Base-by-base conservation (phyloP, 2,329 filamentous ascomycete genomes). In the Trichophaea hybrida region DNA sequence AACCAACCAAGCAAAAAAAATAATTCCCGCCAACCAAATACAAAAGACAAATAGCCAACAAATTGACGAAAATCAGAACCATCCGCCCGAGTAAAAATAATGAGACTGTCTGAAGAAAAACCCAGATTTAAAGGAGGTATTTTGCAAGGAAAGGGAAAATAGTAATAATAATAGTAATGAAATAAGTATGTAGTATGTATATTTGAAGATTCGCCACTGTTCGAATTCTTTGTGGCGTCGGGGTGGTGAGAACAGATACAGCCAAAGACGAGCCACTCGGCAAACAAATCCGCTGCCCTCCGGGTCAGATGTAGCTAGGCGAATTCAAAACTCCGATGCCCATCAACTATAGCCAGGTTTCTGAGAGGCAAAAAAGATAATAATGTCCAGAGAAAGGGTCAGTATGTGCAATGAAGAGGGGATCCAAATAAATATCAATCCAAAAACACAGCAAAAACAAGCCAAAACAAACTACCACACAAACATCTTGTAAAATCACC, bases 401-500 rank as follows among this genome's bases (percentile, higher is more conserved):
- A 49, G 44, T 49, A 49, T 49, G 44, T 49, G 44, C 44, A 49
- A 49, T 5, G 44, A 49, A 49, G 44, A 15, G n/a, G 38, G 38
- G n/a, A 43, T 43, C 38, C 10, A 43, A 43, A 49, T 2, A 49
- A 8, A 49, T 8, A 49, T 8, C 10, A 8, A 49, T 2, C 13
- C 15, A 49, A 17, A n/a, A 34, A 35, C 34, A 31, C 48, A 51
- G 31, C 31, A 32, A 53, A 13, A 35, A 34, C 50, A 53, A 53
- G 13, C n/a, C 50, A 37, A 53, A 17, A 24, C 48, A 50, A 50
- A 50, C 48, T 24, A 24, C 48, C 8, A 49, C 13, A 49, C 48
- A 12, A 50, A 12, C 15, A 50, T 24, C 15, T 15, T 13, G 13
- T 10, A 46, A 32, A 56, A 46, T 40, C 8, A 56, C 62, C 62